Base-by-base conservation (phyloP, 164 flowering plant genomes). In the Buxus sempervirens region DNA sequence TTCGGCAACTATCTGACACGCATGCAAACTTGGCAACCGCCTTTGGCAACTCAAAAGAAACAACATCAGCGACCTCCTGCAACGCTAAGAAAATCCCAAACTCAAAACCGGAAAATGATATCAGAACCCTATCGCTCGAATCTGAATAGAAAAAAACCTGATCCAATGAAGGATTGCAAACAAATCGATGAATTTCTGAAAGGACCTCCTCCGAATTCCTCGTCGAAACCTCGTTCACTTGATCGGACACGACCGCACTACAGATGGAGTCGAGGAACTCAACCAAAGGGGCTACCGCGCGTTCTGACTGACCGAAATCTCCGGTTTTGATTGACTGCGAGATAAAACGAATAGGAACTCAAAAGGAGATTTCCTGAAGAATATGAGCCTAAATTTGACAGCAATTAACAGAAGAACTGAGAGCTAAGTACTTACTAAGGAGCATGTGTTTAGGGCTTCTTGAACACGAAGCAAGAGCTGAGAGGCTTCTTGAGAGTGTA, bases 11-110 rank as follows among this genome's bases (percentile, higher is more conserved):
- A 23, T n/a, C 58, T 1, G 88, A 85, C n/a, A 82, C 66, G 4
- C 79, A 80, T 0, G 80, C 82, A 61, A 88, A 84, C 77, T 76
- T 88, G 12, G 88, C 82, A 45, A 81, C 83, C 9, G 72, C 88
- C 74, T 83, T 88, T 0, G 90, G 96, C 81, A 90, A 62, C 79
- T 84, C 93, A 67, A 86, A 85, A 1, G 96, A 83, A 6, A 92
- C 69, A 0, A 78, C 82, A 81, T 90, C 98, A 22, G 81, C 19
- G 64, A 82, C 79, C 13, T 20, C 77, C 98, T 92, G 71, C 54
- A 66, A 54, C 23, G 38, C 23, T 27, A 61, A 62, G 38, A 67
- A 2, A 55, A 75, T 32, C 0, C 56, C 58, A 62, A 55, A 54
- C 18, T 24, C 24, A 15, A 54, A 36, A n/a, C 7, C 20, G 28